Evolutionary conservation across 2,329 filamentous ascomycete genomes (phyloP).

Genomic region (Ambrosiella cleistominuta): DNA sequence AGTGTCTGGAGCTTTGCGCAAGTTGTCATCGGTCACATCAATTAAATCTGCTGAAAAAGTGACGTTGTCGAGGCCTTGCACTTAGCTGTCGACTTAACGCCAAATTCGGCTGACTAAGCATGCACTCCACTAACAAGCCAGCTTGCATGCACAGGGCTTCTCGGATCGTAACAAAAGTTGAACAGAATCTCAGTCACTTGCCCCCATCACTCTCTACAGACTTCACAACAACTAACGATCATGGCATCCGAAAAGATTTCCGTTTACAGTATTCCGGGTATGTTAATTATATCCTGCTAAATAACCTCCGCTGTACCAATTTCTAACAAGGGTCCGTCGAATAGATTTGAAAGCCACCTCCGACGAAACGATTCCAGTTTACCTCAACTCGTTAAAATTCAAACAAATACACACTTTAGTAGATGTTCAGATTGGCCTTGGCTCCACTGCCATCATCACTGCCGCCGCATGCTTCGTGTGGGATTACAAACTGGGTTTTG

Average conservation of each 20-base stretch:
- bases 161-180: not conserved
- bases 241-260: not conserved
- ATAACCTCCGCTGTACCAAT: not conserved
- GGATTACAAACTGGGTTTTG: conserved; percentile 85
- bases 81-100: not conserved
- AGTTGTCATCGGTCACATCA: not conserved
- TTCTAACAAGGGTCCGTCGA: not conserved
- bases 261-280: conserved; percentile 14
- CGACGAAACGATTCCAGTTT: conserved; percentile 86
- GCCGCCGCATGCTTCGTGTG: conserved; percentile 72
- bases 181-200: not conserved
- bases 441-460: conserved; percentile 65
- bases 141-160: conserved; percentile 9
- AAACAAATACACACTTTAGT: conserved; percentile 61
- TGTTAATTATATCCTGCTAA: not conserved
- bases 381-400: conserved; percentile 78
- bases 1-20: not conserved
- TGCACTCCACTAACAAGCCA: conserved; percentile 10
- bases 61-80: not conserved
- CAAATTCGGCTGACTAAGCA: conserved; percentile 7
- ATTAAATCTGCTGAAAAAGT: not conserved
- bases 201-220: not conserved
- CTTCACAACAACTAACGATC: not conserved
- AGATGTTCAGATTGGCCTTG: conserved; percentile 68
- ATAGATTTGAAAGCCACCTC: conserved; percentile 90